These are phyloP conservation scores for Porpolomopsis calyptriformis DNA, from an alignment of 768 basidiomycete species.

Conservation along the genomic window DNA sequence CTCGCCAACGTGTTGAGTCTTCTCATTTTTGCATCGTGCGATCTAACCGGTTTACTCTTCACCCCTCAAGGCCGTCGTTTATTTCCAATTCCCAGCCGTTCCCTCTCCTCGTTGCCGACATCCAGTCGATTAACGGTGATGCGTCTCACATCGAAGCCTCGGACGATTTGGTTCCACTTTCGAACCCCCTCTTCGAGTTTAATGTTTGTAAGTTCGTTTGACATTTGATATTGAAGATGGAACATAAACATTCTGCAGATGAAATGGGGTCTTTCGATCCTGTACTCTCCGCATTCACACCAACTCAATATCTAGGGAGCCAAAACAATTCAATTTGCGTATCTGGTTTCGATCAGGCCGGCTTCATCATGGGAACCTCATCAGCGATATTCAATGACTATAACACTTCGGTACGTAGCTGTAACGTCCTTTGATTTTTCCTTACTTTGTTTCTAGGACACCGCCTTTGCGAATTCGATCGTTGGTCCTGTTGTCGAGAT, in stretches of 20 bases:
- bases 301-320: constrained; percentile 36
- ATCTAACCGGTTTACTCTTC: not conserved
- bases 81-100: constrained; percentile 30
- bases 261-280: constrained; percentile 49
- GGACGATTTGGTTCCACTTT: constrained; percentile 21
- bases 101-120: constrained; percentile 36
- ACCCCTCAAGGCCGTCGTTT: constrained; percentile 23
- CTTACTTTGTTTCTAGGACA: not conserved
- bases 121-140: constrained; percentile 20
- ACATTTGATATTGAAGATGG: constrained; percentile 15
- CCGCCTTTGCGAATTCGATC: constrained; percentile 13
- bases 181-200: constrained; percentile 19
- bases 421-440: not conserved
- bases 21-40: not conserved
- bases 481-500: constrained; percentile 10
- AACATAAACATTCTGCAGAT: constrained; percentile 13
- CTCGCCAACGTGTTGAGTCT: constrained; percentile 15
- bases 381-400: constrained; percentile 31
- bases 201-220: constrained; percentile 4
- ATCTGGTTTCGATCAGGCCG: constrained; percentile 42
- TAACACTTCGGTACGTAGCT: not conserved
- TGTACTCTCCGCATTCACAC: constrained; percentile 36
- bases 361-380: constrained; percentile 45
- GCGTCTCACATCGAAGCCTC: constrained; percentile 14
- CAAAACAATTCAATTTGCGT: constrained; percentile 34